phyloP scores from a whole-genome alignment of 768 basidiomycete species.

The Mycena galericulata region DNA sequence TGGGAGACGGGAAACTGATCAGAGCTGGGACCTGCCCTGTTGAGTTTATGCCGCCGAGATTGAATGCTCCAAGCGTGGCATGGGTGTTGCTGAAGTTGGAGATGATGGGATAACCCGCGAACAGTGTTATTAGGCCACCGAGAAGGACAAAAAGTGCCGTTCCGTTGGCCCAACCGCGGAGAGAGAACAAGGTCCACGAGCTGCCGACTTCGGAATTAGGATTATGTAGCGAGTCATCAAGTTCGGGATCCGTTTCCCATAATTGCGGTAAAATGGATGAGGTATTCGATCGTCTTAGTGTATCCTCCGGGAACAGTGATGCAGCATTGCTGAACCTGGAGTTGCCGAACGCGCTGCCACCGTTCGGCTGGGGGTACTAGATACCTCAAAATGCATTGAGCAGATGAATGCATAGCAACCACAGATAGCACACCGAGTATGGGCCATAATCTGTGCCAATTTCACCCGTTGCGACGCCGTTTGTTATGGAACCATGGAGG shows the following conservation, averaged over 20 bases:
- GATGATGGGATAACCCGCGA: slow-evolving; percentile 79
- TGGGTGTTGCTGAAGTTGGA: slow-evolving; percentile 11
- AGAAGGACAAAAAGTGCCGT: slow-evolving; percentile 68
- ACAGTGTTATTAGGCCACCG: slow-evolving; percentile 68
- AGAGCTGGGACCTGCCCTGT: slow-evolving; percentile 76
- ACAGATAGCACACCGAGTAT: slow-evolving; percentile 58
- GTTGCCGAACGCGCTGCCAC: slow-evolving; percentile 23
- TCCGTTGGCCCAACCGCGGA: slow-evolving; percentile 72
- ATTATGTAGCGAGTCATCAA: slow-evolving; percentile 78
- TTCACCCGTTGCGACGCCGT: slow-evolving; percentile 64
- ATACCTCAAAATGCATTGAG: neutral
- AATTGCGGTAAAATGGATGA: slow-evolving; percentile 57
- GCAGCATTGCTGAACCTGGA: slow-evolving; percentile 34
- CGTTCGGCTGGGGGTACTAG: slow-evolving; percentile 48
- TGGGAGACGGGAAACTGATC: slow-evolving; percentile 71
- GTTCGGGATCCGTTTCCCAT: slow-evolving; percentile 71
- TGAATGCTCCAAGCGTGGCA: slow-evolving; percentile 62
- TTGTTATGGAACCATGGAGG: slow-evolving; percentile 50
- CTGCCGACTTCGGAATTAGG: slow-evolving; percentile 55
- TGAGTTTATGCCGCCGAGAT: slow-evolving; percentile 80
- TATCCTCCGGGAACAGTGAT: neutral
- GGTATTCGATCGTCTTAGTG: slow-evolving; percentile 41
- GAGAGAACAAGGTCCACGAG: slow-evolving; percentile 66
- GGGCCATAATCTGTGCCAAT: slow-evolving; percentile 70
- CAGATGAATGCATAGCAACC: neutral